A percentile compares a stretch with the other conserved stretches of the same genome.
Evolutionary conservation across 73 alveolate genomes (phyloP).

Genomic region (Paramecium pentaurelia): DNA sequence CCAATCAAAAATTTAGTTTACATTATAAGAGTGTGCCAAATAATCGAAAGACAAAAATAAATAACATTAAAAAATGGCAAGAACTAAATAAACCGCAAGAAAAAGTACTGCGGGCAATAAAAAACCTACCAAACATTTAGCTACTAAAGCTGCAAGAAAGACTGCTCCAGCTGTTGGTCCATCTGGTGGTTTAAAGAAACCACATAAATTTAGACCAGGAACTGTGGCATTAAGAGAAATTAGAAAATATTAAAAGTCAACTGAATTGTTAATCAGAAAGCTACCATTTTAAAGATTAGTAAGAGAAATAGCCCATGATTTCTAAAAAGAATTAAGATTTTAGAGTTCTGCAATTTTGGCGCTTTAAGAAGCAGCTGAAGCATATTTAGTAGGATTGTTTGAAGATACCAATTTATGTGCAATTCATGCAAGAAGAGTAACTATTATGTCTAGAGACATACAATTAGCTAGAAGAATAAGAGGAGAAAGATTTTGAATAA

Average conservation of each 20-base stretch:
- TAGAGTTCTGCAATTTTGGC: conserved; percentile 85
- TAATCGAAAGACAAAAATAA: neutral
- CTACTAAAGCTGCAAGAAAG: conserved; percentile 86
- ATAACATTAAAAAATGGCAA: conserved; percentile 61
- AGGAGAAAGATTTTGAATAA: conserved; percentile 73
- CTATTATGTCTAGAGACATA: conserved; percentile 95
- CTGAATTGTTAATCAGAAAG: conserved; percentile 80
- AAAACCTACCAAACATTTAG: conserved; percentile 78
- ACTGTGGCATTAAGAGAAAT: conserved; percentile 91
- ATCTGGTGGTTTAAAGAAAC: conserved; percentile 82
- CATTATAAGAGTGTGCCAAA: neutral
- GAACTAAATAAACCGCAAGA: conserved; percentile 73
- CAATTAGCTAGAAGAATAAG: conserved; percentile 90
- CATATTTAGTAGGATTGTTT: conserved; percentile 88
- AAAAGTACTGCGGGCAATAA: conserved; percentile 72
- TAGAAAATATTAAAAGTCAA: conserved; percentile 82
- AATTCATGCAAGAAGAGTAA: conserved; percentile 97
- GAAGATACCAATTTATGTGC: conserved; percentile 96
- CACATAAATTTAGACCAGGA: conserved; percentile 93
- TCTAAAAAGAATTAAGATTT: conserved; percentile 82
- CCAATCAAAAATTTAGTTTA: neutral
- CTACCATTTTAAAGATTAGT: conserved; percentile 85
- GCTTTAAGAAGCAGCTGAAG: conserved; percentile 92
- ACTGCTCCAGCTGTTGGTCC: conserved; percentile 74
- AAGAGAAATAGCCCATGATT: conserved; percentile 86